phyloP scores from a whole-genome alignment of 2,329 filamentous ascomycete genomes.

The Nemania sp. region DNA sequence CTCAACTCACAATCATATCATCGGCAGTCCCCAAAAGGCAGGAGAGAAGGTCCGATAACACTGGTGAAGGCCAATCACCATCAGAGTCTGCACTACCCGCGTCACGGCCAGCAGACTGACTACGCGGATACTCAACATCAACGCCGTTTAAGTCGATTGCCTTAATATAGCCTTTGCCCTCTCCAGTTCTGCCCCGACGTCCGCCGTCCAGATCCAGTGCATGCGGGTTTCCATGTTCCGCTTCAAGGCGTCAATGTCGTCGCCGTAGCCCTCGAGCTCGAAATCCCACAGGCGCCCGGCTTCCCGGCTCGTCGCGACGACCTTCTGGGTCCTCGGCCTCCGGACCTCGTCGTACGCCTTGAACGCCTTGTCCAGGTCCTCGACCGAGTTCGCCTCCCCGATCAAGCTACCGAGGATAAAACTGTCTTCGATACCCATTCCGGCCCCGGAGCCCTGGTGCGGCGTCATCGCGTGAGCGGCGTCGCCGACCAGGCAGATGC shows the following conservation, averaged over 20 bases:
- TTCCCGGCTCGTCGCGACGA: slow-evolving; percentile 55
- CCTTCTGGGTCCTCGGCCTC: slow-evolving; percentile 52
- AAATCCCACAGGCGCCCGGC: slow-evolving; percentile 52
- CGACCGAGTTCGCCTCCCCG: slow-evolving; percentile 41
- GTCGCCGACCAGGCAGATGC: slow-evolving; percentile 60
- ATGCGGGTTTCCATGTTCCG: slow-evolving; percentile 42
- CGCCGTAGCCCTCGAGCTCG: slow-evolving; percentile 39
- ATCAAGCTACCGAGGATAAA: slow-evolving; percentile 49
- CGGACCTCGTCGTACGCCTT: slow-evolving; percentile 56
- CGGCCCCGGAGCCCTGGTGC: slow-evolving; percentile 62
- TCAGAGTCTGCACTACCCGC: not conserved
- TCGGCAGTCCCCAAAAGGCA: not conserved
- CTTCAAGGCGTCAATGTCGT: slow-evolving; percentile 44
- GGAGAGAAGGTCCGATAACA: not conserved
- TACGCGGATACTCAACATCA: not conserved
- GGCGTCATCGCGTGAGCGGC: slow-evolving; percentile 67
- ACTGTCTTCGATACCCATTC: slow-evolving; percentile 60
- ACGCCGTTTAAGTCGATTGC: slow-evolving; percentile 1
- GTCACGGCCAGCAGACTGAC: not conserved
- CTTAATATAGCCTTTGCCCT: slow-evolving; percentile 44
- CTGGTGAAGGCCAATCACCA: not conserved
- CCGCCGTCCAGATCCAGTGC: slow-evolving; percentile 45
- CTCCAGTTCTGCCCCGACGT: slow-evolving; percentile 43
- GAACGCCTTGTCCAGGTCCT: slow-evolving; percentile 51
- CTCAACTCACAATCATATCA: not conserved